phyloP scores from a whole-genome alignment of 176 grass and related monocot genomes.

The Avena eriantha region DNA sequence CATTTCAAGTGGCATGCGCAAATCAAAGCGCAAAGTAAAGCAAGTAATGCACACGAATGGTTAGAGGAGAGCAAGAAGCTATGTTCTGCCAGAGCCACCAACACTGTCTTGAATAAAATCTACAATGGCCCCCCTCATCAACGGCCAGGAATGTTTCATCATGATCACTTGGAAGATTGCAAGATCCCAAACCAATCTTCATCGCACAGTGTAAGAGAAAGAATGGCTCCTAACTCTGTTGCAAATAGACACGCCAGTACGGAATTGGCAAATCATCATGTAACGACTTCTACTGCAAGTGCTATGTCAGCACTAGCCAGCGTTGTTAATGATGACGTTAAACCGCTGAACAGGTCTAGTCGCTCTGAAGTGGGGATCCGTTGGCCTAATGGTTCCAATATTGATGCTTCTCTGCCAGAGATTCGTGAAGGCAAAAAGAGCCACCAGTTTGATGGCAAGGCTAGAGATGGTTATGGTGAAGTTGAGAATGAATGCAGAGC shows the following conservation, averaged over 20 bases:
- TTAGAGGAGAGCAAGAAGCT: slow-evolving; percentile 50
- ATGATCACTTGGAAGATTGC: slow-evolving; percentile 47
- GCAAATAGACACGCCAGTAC: slow-evolving; percentile 39
- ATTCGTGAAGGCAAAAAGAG: slow-evolving; percentile 34
- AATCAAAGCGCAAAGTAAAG: not conserved
- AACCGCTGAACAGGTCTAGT: slow-evolving; percentile 33
- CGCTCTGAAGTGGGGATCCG: slow-evolving; percentile 22
- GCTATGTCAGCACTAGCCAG: slow-evolving; percentile 25
- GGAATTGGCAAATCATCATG: slow-evolving; percentile 45
- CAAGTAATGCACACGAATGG: slow-evolving; percentile 38
- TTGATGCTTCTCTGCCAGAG: slow-evolving; percentile 33
- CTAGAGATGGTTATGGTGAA: slow-evolving; percentile 33
- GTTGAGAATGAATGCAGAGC: slow-evolving; percentile 29
- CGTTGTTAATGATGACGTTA: slow-evolving; percentile 36
- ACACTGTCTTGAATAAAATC: slow-evolving; percentile 14
- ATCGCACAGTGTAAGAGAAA: slow-evolving; percentile 36
- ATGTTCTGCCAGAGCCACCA: slow-evolving; percentile 39
- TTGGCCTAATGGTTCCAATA: slow-evolving; percentile 35
- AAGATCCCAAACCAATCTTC: slow-evolving; percentile 42
- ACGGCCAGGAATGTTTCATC: slow-evolving; percentile 33
- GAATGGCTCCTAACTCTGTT: slow-evolving; percentile 49
- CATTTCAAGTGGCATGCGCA: slow-evolving; percentile 3
- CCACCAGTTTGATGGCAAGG: slow-evolving; percentile 33
- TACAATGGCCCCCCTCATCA: slow-evolving; percentile 32
- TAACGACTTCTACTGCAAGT: slow-evolving; percentile 37